Evolutionary conservation across 768 basidiomycete genomes (phyloP).

Genomic region (Floccularia luteovirens): DNA sequence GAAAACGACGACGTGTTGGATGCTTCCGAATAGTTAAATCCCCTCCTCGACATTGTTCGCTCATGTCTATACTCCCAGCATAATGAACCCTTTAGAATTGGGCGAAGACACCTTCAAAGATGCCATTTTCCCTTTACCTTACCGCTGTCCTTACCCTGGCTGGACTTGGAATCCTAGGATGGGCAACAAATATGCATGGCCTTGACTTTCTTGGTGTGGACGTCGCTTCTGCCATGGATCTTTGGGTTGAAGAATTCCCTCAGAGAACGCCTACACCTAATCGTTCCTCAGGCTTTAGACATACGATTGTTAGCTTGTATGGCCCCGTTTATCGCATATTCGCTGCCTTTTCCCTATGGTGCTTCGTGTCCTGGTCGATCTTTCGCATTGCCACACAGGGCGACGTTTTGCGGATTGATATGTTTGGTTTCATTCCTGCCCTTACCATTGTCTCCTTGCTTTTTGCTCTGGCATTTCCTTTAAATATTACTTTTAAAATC

Average conservation of each 20-base stretch:
- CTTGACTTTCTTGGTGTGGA: conserved; percentile 73
- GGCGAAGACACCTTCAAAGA: conserved; percentile 38
- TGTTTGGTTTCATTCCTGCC: conserved; percentile 70
- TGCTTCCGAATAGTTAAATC: too few relatives aligned
- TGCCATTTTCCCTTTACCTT: conserved; percentile 78
- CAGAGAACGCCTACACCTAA: conserved; percentile 19
- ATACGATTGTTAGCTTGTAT: conserved; percentile 39
- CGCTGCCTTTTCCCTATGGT: conserved; percentile 50
- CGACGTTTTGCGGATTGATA: conserved; percentile 55
- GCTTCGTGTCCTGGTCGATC: conserved; percentile 57
- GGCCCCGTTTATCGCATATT: conserved; percentile 63
- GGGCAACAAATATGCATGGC: conserved; percentile 91
- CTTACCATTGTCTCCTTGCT: conserved; percentile 54
- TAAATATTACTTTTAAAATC: conserved; percentile 53
- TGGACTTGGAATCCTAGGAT: conserved; percentile 77
- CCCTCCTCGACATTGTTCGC: not conserved
- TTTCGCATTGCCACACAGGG: conserved; percentile 58
- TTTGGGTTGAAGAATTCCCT: conserved; percentile 30
- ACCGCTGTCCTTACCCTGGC: conserved; percentile 79
- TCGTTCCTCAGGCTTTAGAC: conserved; percentile 21
- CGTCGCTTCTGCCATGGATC: conserved; percentile 60
- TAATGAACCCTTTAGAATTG: conserved; percentile 12
- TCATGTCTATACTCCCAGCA: conserved; percentile 1
- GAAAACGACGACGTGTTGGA: too few relatives aligned
- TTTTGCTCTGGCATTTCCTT: conserved; percentile 58